Conservation (phyloP, 208 protist species). For the Angomonas ambiguus region DNA sequence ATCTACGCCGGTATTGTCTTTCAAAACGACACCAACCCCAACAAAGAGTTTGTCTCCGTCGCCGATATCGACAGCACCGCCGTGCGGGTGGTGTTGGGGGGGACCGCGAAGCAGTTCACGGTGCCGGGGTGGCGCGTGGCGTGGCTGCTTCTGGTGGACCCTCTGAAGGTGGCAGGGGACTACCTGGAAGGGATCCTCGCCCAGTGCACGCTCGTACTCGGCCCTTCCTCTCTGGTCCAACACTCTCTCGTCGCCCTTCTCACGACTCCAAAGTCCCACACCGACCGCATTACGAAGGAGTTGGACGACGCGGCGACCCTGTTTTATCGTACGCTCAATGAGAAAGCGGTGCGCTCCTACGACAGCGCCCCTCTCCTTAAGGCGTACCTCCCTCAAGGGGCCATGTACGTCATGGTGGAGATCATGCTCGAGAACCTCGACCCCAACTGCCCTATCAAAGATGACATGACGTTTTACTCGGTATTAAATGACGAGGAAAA, state of each 20-base stretch:
- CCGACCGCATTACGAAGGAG: conserved; percentile 38
- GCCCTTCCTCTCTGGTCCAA: conserved; percentile 87
- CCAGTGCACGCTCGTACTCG: conserved; percentile 77
- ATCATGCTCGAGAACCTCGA: conserved; percentile 77
- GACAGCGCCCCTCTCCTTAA: conserved; percentile 28
- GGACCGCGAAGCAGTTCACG: conserved; percentile 89
- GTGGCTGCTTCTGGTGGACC: conserved; percentile 83
- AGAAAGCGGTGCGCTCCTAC: neutral
- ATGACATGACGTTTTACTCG: conserved; percentile 81
- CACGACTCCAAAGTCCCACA: conserved; percentile 49
- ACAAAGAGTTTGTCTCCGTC: conserved; percentile 68
- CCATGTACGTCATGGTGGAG: conserved; percentile 91
- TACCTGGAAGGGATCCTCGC: conserved; percentile 41
- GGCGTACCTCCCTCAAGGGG: conserved; percentile 42
- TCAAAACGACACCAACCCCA: conserved; percentile 21
- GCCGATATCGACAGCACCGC: conserved; percentile 76
- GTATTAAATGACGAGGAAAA: conserved; percentile 80
- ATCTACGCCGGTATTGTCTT: conserved; percentile 94
- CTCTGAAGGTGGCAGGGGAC: conserved; percentile 19
- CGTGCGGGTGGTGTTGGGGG: conserved; percentile 81
- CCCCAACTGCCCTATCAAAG: conserved; percentile 25
- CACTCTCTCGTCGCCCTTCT: conserved; percentile 77
- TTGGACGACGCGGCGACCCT: conserved; percentile 35
- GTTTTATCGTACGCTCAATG: conserved; percentile 16
- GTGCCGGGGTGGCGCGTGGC: conserved; percentile 94